Evolutionary conservation across 768 basidiomycete genomes (phyloP), one percentile per base, ranked within the genome.

Genomic region (Ramaria rubella): DNA sequence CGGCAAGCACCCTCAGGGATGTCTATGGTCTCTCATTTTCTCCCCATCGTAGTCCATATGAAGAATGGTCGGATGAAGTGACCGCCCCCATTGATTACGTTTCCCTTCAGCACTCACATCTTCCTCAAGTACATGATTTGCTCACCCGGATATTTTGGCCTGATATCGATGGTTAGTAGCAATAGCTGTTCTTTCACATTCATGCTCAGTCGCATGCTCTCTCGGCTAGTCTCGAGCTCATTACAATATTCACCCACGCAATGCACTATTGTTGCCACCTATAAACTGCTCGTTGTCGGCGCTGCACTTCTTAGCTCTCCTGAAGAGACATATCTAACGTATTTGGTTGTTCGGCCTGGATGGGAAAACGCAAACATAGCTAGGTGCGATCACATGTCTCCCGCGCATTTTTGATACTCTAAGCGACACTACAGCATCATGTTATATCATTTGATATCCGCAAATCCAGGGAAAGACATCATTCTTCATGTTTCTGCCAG

Each of bases 331-430:
- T 92, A 92, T 63, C 88, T 92, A 52, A 90, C 87, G 19, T 92
- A 90, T 60, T 75, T 92, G 15, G 85, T 77, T 36, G 90, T 92
- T 49, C 83, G 78, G 62, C 75, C 83, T 17, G 88, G 90, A 9
- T 92, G 89, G 89, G 86, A 91, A 55, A 86, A 85, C 62, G 75
- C 82, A 3, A 81, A 85, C 56, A 86, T 92, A 57, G 89, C 87
- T 30, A 85, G 85, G 89, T 87, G 62, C 9, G 69, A 68, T 43
- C 42, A 23, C 11, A 31, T 34, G 49, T 15, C 49, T 14, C 21
- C 26, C 15, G 4, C 17, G 5, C 7, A 8, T 14, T 31, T 29
- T 26, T 29, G 19, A 42, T n/a, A 27, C 24, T 50, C n/a, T 38
- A 44, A 34, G 49, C 59, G 24, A 60, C 53, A 19, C 57, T 23